Conservation (phyloP, 164 flowering plant species). For the Dillenia turbinata region DNA sequence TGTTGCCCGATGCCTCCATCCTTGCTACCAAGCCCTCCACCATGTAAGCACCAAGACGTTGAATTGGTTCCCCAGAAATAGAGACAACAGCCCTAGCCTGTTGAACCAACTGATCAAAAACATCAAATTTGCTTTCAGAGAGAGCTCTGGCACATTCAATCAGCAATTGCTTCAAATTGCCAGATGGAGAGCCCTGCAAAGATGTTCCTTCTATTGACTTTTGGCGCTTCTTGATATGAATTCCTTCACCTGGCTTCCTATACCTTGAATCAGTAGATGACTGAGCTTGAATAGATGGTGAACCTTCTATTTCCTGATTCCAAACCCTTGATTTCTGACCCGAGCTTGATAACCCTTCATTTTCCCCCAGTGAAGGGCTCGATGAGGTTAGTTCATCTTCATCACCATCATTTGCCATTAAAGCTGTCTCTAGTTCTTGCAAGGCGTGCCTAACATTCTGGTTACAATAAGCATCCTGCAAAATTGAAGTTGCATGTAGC, state of each 20-base stretch:
- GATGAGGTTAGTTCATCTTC: conserved; percentile 28
- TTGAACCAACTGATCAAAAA: conserved; percentile 42
- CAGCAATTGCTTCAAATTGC: conserved; percentile 47
- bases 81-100: conserved; percentile 48
- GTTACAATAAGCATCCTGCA: conserved; percentile 25
- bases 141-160: conserved; percentile 70
- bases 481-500: conserved; percentile 9
- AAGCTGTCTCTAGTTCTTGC: conserved; percentile 57
- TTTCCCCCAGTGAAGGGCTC: conserved; percentile 24
- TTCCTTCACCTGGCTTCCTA: conserved; percentile 16
- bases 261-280: conserved; percentile 18
- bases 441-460: conserved; percentile 36
- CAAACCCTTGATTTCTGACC: conserved; percentile 30
- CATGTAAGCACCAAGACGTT: conserved; percentile 72
- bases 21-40: conserved; percentile 62
- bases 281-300: conserved; percentile 26
- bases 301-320: conserved; percentile 26
- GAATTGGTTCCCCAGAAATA: conserved; percentile 58
- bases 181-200: conserved; percentile 24
- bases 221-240: conserved; percentile 37
- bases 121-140: conserved; percentile 41
- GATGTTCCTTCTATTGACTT: conserved; percentile 23
- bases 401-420: conserved; percentile 67
- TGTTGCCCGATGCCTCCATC: conserved; percentile 44
- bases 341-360: conserved; percentile 19